Evolutionary conservation across 1,284 basidiomycete genomes (phyloP), one percentile per base, ranked within the genome.

Genomic region (Takashimella koratensis): DNA sequence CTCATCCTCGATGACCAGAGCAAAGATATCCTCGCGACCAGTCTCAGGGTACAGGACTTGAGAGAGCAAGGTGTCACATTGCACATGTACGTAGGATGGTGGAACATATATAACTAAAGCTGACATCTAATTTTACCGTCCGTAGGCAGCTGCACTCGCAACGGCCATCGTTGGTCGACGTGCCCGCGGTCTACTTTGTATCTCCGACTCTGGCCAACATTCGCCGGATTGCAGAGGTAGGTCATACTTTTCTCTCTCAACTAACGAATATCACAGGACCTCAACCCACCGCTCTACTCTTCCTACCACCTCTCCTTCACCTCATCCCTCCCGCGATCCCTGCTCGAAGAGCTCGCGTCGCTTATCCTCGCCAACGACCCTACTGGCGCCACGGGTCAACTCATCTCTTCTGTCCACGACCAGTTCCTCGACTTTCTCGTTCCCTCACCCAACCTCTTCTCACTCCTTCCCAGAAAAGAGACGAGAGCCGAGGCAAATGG

Each of bases 381-480:
- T 4, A 58, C 71, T 1, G 75, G 75, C 13, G 86, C 88, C 0
- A 90, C 90, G 1, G 87, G 85, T 2, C 90, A 94, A 26, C 79
- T 86, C 4, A 85, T 96, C 23, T 57, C 63, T 3, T 74, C 94
- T 83, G 87, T 97, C 22, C 82, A 92, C 49, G 93, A 97, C 73
- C 96, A 99, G 77, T 97, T 97, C 72, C 82, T 99, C 26, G 95
- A 96, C 58, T 99, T 97, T 76, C 87, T 99, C 53, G 84, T 92
- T 0, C 94, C 96, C 30, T 95, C 94, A 2, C 85, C 90, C 1
- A 90, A 87, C n/a, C 80, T 98, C 16, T 99, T 98, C 78, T 96
- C 93, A 30, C 81, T 98, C 4, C 78, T 98, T 4, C 86, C 85
- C 0, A 76, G 71, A 3, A 59, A 68, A 75, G 49, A 67, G 47